These are phyloP conservation scores for Daldinia sp. DNA, from an alignment of 2,329 filamentous ascomycete species.

Conservation along the genomic window DNA sequence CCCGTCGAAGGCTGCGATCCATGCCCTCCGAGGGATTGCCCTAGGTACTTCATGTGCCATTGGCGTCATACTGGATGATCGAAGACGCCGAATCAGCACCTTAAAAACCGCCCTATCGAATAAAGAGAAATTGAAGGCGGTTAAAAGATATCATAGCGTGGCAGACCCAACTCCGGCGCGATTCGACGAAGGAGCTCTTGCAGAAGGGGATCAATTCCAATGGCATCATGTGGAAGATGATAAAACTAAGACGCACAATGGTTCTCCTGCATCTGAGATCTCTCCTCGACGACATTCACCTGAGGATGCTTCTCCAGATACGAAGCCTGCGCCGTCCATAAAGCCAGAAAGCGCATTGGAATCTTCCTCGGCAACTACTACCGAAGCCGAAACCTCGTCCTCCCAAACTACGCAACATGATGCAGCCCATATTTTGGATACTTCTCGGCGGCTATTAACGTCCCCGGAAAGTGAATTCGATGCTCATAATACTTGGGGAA, in stretches of 20 bases:
- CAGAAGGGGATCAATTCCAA: conserved; percentile 28
- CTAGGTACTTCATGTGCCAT: conserved; percentile 70
- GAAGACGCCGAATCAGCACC: conserved; percentile 65
- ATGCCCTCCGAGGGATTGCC: conserved; percentile 67
- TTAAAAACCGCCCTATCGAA: conserved; percentile 65
- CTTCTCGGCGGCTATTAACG: neutral
- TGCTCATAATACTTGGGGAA: neutral
- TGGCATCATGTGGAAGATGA: conserved; percentile 39
- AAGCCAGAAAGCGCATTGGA: neutral
- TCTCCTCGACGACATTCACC: neutral
- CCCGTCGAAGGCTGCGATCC: conserved; percentile 67
- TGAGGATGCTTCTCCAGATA: neutral
- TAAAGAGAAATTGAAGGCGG: conserved; percentile 63
- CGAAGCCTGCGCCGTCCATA: neutral
- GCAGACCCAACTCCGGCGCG: conserved; percentile 31
- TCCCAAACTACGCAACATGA: conserved; percentile 3
- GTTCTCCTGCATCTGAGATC: neutral
- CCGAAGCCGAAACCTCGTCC: conserved; percentile 2
- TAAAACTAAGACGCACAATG: neutral
- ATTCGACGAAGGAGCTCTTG: conserved; percentile 37
- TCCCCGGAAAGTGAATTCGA: neutral
- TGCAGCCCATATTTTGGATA: neutral
- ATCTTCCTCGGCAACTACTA: conserved; percentile 3
- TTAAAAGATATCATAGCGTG: conserved; percentile 49
- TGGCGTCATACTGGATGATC: conserved; percentile 67